These are phyloP conservation scores for Penicillium odoratum DNA, from an alignment of 495 filamentous ascomycete species.

Conservation along the genomic window DNA sequence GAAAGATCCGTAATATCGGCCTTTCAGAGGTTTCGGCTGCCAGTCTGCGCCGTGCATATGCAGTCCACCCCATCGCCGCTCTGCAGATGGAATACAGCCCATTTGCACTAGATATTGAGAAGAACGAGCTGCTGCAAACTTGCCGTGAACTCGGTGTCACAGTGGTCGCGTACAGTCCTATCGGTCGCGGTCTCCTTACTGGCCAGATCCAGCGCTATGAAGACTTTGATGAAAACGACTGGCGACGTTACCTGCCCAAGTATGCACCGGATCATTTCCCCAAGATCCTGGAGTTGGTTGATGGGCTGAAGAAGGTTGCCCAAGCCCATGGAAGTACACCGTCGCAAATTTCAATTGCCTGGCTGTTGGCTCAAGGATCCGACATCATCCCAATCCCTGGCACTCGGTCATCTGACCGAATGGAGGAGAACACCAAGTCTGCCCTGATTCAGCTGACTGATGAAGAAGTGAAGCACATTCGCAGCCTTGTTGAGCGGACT, in stretches of 20 bases:
- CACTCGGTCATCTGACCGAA: conserved; percentile 50
- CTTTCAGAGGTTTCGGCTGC: conserved; percentile 55
- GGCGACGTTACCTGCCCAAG: conserved; percentile 41
- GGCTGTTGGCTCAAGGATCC: conserved; percentile 42
- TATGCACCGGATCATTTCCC: conserved; percentile 53
- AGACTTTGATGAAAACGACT: conserved; percentile 48
- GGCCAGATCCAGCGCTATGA: conserved; percentile 43
- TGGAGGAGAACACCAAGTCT: conserved; percentile 56
- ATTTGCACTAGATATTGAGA: conserved; percentile 61
- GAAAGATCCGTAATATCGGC: conserved; percentile 56
- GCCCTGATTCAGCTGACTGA: conserved; percentile 43
- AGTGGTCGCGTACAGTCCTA: conserved; percentile 60
- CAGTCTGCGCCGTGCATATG: conserved; percentile 62
- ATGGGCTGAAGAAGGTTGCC: conserved; percentile 42
- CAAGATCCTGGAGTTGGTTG: conserved; percentile 51
- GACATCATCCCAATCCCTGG: conserved; percentile 61
- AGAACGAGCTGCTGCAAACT: conserved; percentile 50
- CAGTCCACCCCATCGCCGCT: conserved; percentile 58
- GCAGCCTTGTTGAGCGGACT: conserved; percentile 10
- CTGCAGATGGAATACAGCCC: conserved; percentile 66
- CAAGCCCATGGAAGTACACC: conserved; percentile 25
- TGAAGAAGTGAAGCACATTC: conserved; percentile 40
- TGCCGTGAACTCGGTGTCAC: conserved; percentile 63
- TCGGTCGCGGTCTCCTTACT: conserved; percentile 60
- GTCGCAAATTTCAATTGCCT: conserved; percentile 18